Percentiles rank a stretch among this genome's conserved stretches.
Evolutionary conservation across 192 early-diverging fungal species (phyloP).

Genomic region (Gryganskiella cystojenkinii): DNA sequence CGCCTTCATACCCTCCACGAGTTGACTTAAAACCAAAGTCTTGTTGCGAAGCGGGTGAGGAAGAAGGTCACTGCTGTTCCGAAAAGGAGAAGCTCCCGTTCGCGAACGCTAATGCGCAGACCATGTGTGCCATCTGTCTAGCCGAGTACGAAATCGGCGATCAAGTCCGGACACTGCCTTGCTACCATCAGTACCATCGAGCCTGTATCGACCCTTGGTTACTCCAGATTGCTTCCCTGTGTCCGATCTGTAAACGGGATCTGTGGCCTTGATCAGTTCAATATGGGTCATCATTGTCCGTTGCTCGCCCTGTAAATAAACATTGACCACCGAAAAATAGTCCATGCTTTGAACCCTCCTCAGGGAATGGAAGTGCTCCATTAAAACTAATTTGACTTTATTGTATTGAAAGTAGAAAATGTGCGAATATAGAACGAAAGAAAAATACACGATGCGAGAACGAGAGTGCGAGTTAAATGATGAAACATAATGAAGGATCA

Average conservation of each 20-base stretch:
- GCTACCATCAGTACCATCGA: conserved; percentile 64
- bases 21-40: neutral
- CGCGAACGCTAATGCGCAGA: conserved; percentile 49
- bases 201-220: conserved; percentile 67
- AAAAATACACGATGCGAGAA: too few species aligned
- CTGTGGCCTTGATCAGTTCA: conserved; percentile 21
- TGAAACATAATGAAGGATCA: too few species aligned
- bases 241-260: conserved; percentile 65
- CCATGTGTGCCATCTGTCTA: conserved; percentile 63
- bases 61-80: neutral
- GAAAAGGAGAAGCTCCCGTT: conserved; percentile 26
- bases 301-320: neutral
- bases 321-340: too few species aligned
- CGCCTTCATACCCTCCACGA: neutral
- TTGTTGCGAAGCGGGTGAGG: neutral
- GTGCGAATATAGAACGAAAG: too few species aligned
- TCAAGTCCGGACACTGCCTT: conserved; percentile 58
- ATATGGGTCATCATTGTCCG: neutral
- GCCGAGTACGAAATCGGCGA: conserved; percentile 61
- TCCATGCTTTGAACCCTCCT: too few species aligned
- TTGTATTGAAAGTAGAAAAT: too few species aligned
- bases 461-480: too few species aligned
- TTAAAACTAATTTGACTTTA: too few species aligned
- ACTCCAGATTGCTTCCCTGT: conserved; percentile 58
- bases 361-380: too few species aligned